These are phyloP conservation scores for Setaria italica DNA, from an alignment of 202 grass and related monocot species.

Conservation along the genomic window DNA sequence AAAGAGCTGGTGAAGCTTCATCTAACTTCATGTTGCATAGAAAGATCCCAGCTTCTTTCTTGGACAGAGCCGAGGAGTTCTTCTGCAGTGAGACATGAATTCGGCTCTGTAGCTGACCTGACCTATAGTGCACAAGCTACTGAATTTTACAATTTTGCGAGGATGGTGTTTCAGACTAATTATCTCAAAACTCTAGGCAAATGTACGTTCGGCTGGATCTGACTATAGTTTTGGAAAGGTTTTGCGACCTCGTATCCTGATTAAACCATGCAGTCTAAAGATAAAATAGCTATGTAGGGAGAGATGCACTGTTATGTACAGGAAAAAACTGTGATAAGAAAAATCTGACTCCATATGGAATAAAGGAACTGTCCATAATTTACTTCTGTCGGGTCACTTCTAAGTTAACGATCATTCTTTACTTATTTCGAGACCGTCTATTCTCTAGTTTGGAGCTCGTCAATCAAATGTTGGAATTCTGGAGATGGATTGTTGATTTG, in stretches of 20 bases:
- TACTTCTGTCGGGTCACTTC: neutral
- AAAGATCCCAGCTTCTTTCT: constrained; percentile 83
- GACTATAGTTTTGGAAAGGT: constrained; percentile 27
- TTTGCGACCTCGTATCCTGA: neutral
- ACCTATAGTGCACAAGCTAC: constrained; percentile 4
- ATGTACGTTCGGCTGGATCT: neutral
- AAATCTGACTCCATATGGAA: neutral
- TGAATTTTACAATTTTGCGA: constrained; percentile 28
- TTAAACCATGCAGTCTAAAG: constrained; percentile 9
- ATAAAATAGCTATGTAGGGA: neutral
- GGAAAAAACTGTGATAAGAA: neutral
- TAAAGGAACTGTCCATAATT: neutral
- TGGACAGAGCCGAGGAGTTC: constrained; percentile 90
- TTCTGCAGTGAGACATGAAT: constrained; percentile 59
- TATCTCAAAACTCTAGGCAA: neutral
- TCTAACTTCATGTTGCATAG: constrained; percentile 84
- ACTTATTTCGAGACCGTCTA: neutral
- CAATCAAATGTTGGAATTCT: too few relatives aligned
- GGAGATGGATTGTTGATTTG: neutral
- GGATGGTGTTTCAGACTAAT: neutral
- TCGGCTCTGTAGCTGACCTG: constrained; percentile 15
- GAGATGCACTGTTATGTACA: constrained; percentile 19
- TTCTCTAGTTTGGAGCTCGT: neutral
- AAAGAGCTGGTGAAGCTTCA: constrained; percentile 67
- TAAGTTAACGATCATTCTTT: neutral